Evolutionary conservation across 2,329 filamentous ascomycete species (phyloP).

Genomic region (Penicillium expansum): DNA sequence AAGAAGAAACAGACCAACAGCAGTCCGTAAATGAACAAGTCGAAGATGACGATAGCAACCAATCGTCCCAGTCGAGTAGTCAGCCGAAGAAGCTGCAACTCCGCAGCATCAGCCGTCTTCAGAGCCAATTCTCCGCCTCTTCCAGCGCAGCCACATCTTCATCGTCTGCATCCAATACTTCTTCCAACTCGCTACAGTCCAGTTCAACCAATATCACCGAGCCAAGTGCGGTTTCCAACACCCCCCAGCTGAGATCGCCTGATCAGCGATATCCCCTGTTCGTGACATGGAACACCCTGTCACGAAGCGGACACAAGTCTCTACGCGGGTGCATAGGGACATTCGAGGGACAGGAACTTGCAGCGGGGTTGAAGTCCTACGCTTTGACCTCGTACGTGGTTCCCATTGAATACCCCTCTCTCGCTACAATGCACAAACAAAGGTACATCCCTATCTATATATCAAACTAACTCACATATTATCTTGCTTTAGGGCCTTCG

Average conservation of each 20-base stretch:
- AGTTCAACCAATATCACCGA: conserved; percentile 44
- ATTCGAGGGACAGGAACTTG: conserved; percentile 74
- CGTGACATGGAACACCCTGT: conserved; percentile 87
- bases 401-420: background rate
- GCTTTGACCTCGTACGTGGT: conserved; percentile 69
- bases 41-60: conserved; percentile 19
- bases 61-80: conserved; percentile 8
- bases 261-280: conserved; percentile 69
- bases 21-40: conserved; percentile 28
- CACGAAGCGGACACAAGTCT: conserved; percentile 58
- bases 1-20: conserved; percentile 13
- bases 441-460: background rate
- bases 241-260: conserved; percentile 32
- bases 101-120: conserved; percentile 36
- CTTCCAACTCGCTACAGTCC: conserved; percentile 46
- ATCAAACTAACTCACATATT: background rate
- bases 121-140: conserved; percentile 35
- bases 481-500: conserved; percentile 53
- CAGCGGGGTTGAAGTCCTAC: conserved; percentile 72
- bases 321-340: conserved; percentile 96
- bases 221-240: conserved; percentile 41
- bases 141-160: conserved; percentile 42
- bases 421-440: background rate
- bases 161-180: conserved; percentile 49
- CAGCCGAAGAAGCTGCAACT: conserved; percentile 28